Conservation (phyloP, 345 rosid species). For the Lumnitzera littorea region DNA sequence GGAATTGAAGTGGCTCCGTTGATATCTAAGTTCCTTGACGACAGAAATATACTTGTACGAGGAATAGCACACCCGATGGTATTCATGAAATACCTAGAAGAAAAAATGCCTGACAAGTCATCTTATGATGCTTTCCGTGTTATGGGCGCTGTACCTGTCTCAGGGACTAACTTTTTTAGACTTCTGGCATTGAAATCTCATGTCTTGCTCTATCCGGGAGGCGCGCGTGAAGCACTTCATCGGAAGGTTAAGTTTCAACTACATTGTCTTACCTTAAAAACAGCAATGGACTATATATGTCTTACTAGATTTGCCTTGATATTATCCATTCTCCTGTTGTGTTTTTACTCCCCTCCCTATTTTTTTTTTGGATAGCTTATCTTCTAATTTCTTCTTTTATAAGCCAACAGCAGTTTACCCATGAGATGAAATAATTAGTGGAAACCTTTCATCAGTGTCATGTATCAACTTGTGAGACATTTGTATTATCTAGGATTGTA, state of each 20-base stretch:
- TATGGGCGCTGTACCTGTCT: conserved; percentile 71
- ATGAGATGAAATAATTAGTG: too few relatives aligned
- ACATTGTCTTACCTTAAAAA: background rate
- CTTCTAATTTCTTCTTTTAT: too few relatives aligned
- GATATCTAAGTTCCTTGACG: conserved; percentile 23
- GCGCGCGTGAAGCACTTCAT: conserved; percentile 76
- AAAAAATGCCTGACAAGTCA: conserved; percentile 20
- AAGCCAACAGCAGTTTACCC: too few relatives aligned
- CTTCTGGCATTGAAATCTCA: conserved; percentile 58
- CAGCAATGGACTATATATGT: background rate
- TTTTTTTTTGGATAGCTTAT: too few relatives aligned
- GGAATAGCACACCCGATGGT: conserved; percentile 64
- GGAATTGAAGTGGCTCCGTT: conserved; percentile 53
- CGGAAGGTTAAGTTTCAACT: conserved; percentile 41
- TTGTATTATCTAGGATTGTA: too few relatives aligned
- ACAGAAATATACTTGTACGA: conserved; percentile 53
- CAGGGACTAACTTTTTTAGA: conserved; percentile 42
- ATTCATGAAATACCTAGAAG: conserved; percentile 28
- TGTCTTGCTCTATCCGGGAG: conserved; percentile 74
- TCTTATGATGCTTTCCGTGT: conserved; percentile 36
- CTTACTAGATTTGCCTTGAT: too few relatives aligned
- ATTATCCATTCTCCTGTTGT: too few relatives aligned
- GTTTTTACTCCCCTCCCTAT: too few relatives aligned
- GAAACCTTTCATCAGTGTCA: too few relatives aligned
- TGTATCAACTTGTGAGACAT: too few relatives aligned